Evolutionary conservation across 2,329 filamentous ascomycete genomes (phyloP).

Genomic region (Zymoseptoria crescenta): DNA sequence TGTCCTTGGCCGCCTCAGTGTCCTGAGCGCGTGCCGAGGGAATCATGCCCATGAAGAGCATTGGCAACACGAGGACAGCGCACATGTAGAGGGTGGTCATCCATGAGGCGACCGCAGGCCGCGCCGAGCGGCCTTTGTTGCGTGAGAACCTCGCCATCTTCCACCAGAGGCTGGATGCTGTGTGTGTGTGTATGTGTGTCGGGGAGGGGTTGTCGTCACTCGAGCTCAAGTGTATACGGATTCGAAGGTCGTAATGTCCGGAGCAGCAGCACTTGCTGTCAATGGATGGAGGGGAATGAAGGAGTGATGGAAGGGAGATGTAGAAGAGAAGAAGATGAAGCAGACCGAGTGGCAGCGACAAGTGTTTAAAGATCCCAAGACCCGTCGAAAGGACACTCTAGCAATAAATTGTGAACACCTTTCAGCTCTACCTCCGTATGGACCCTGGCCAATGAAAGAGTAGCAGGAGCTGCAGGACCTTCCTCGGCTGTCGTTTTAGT

Average conservation of each 20-base stretch:
- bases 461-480: no score
- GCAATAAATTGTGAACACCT: neutral
- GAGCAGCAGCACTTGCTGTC: neutral
- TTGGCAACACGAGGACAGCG: constrained; percentile 74
- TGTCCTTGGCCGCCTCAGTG: constrained; percentile 61
- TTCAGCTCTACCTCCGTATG: neutral
- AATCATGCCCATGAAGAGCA: constrained; percentile 67
- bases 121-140: constrained; percentile 23
- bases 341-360: neutral
- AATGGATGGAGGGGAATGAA: neutral
- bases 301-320: neutral
- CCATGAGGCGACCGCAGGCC: constrained; percentile 44
- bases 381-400: neutral
- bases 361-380: neutral
- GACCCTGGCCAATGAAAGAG: no score
- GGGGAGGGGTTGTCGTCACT: constrained; percentile 1
- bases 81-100: constrained; percentile 85
- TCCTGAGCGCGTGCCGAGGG: constrained; percentile 55
- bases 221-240: neutral
- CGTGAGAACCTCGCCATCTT: constrained; percentile 30
- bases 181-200: constrained; percentile 4
- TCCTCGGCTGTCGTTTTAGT: no score
- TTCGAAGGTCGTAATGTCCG: neutral
- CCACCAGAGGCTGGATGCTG: constrained; percentile 19
- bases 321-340: neutral